Evolutionary conservation across 2,329 filamentous ascomycete species (phyloP).

Genomic region (Fusarium acutatum): DNA sequence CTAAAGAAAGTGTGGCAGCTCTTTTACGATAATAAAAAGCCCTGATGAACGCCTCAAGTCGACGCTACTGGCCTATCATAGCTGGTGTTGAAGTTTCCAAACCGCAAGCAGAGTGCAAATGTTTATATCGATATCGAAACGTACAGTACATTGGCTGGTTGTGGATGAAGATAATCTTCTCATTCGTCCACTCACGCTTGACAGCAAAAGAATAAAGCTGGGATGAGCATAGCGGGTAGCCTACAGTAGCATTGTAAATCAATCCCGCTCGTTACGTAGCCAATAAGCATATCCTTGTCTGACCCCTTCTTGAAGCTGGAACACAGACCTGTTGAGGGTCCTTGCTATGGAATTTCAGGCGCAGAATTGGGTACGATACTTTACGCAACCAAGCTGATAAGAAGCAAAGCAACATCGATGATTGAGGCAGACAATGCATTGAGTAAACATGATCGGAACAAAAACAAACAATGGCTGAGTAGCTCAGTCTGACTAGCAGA

Average conservation of each 20-base stretch:
- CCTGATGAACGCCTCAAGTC: constrained; percentile 5
- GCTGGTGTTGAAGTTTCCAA: neutral
- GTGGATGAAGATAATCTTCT: neutral
- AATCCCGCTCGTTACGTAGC: constrained; percentile 19
- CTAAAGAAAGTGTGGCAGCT: constrained; percentile 13
- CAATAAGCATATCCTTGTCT: constrained; percentile 22
- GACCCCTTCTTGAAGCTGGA: constrained; percentile 20
- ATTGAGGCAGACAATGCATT: neutral
- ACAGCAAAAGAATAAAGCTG: constrained; percentile 2
- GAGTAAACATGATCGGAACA: neutral
- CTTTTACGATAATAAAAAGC: constrained; percentile 5
- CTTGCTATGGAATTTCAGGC: constrained; percentile 17
- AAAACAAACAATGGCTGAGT: neutral
- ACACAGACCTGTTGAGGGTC: constrained; percentile 23
- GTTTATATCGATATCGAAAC: neutral
- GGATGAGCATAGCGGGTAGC: constrained; percentile 18
- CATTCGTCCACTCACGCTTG: neutral
- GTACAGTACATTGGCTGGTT: neutral
- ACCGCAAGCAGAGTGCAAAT: constrained; percentile 8
- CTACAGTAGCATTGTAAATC: constrained; percentile 18
- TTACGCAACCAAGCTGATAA: constrained; percentile 1
- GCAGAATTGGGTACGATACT: constrained; percentile 1
- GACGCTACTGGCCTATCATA: constrained; percentile 20
- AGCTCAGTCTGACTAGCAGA: neutral
- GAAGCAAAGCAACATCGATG: neutral